A percentile compares a stretch with the other conserved stretches of the same genome.
Conservation (phyloP, 1,284 basidiomycete species). For the Ustilago nuda region DNA sequence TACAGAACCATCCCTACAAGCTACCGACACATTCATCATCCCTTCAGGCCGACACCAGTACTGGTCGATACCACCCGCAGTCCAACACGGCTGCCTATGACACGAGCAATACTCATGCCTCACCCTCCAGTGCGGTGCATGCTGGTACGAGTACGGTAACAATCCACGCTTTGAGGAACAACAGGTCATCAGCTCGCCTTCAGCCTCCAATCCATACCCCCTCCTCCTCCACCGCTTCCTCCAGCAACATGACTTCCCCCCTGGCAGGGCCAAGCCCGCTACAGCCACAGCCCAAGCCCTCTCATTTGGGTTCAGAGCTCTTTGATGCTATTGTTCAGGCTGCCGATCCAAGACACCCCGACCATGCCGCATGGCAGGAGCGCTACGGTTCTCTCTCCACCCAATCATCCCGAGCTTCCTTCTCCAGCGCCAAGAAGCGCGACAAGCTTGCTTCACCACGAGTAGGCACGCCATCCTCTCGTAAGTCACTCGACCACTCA, state of each 20-base stretch:
- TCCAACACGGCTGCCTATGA: not conserved
- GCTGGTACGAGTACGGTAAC: not conserved
- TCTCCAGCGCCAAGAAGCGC: conserved; percentile 23
- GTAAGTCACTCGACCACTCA: conserved; percentile 29
- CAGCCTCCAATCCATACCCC: not conserved
- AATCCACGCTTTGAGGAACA: not conserved
- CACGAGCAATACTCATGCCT: not conserved
- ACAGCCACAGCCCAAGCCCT: conserved; percentile 15
- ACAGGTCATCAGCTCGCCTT: not conserved
- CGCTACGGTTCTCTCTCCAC: conserved; percentile 30
- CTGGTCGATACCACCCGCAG: not conserved
- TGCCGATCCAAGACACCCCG: conserved; percentile 41
- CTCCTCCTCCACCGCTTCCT: not conserved
- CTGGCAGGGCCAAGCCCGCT: not conserved
- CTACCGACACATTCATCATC: not conserved
- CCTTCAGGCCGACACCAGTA: not conserved
- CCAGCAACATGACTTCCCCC: conserved; percentile 1
- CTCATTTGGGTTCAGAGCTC: conserved; percentile 33
- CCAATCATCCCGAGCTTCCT: conserved; percentile 26
- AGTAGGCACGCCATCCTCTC: conserved; percentile 5
- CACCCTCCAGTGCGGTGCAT: not conserved
- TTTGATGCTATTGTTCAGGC: conserved; percentile 50
- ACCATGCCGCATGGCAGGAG: conserved; percentile 41
- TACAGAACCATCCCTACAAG: conserved; percentile 15
- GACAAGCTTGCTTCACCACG: conserved; percentile 14